Evolutionary conservation across 345 rosid species (phyloP).

Genomic region (Rhizophora mangle): DNA sequence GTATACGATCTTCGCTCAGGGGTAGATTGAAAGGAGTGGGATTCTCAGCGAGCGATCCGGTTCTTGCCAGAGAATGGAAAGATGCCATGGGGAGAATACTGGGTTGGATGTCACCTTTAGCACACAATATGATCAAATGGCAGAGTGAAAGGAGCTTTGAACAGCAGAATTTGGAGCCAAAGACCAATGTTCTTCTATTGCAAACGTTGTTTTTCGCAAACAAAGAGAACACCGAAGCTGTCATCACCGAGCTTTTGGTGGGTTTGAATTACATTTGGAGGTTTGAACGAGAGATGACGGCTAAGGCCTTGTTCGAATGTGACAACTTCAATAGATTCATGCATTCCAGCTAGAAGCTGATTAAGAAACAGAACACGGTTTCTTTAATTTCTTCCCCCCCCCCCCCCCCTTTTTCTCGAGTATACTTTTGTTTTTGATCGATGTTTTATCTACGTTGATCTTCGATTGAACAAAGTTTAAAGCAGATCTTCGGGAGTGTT

Average conservation of each 20-base stretch:
- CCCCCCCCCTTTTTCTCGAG: background rate
- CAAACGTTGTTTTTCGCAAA: constrained; percentile 79
- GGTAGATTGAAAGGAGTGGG: constrained; percentile 72
- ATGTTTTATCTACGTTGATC: constrained; percentile 17
- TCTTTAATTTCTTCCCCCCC: background rate
- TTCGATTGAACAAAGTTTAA: constrained; percentile 33
- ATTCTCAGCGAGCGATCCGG: constrained; percentile 66
- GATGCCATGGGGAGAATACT: constrained; percentile 72
- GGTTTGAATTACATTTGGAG: constrained; percentile 97
- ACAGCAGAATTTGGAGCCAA: constrained; percentile 53
- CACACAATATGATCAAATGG: constrained; percentile 98
- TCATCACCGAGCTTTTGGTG: constrained; percentile 85
- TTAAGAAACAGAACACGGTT: background rate
- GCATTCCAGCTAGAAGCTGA: constrained; percentile 23
- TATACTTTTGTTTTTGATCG: constrained; percentile 17
- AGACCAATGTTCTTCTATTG: constrained; percentile 60
- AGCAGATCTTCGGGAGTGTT: constrained; percentile 29
- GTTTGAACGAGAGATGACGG: constrained; percentile 95
- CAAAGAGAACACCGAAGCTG: constrained; percentile 85
- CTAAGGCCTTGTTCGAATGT: constrained; percentile 73
- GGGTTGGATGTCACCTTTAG: constrained; percentile 83
- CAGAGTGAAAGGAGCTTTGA: constrained; percentile 95
- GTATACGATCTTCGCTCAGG: constrained; percentile 60
- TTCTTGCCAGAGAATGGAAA: constrained; percentile 80
- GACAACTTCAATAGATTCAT: constrained; percentile 36